These are phyloP conservation scores for Cyphellophora attinorum DNA, from an alignment of 2,329 filamentous ascomycete genomes.

Conservation along the genomic window DNA sequence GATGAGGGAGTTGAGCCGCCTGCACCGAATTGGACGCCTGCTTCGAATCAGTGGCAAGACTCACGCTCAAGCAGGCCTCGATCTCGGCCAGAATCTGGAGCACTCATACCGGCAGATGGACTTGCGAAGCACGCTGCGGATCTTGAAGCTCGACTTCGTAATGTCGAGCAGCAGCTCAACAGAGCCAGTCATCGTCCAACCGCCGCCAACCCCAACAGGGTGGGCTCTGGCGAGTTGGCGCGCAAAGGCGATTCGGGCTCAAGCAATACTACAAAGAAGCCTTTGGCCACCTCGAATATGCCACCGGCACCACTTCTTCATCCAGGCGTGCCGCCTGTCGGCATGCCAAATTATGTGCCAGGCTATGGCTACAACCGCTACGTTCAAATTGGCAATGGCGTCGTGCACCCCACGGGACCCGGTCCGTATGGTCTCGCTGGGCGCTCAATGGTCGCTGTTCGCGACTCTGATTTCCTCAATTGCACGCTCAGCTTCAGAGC, in stretches of 20 bases:
- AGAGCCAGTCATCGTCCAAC: background rate
- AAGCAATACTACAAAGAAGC: background rate
- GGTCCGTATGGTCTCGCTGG: conserved; percentile 1
- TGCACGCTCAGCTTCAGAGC: background rate
- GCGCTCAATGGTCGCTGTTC: conserved; percentile 1
- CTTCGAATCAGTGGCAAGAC: background rate
- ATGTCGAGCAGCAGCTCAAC: background rate
- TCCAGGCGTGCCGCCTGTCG: background rate
- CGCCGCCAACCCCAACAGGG: background rate
- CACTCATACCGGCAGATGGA: background rate
- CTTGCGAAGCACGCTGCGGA: background rate
- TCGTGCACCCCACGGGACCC: background rate
- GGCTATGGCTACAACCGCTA: conserved; percentile 1
- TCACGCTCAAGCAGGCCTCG: background rate
- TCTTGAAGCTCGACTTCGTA: background rate
- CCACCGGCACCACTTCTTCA: background rate
- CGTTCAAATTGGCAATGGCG: conserved; percentile 2
- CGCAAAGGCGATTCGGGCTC: background rate
- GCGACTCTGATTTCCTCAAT: background rate
- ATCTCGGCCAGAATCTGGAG: background rate
- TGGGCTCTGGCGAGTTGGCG: too few relatives aligned
- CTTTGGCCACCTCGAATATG: background rate
- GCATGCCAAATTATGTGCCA: conserved; percentile 1
- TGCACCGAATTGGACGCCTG: background rate
- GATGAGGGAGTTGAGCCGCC: too few relatives aligned